A percentile compares a stretch with the other conserved stretches of the same genome.
phyloP scores from a whole-genome alignment of 305 asterid genomes.

The Petunia hybrid region DNA sequence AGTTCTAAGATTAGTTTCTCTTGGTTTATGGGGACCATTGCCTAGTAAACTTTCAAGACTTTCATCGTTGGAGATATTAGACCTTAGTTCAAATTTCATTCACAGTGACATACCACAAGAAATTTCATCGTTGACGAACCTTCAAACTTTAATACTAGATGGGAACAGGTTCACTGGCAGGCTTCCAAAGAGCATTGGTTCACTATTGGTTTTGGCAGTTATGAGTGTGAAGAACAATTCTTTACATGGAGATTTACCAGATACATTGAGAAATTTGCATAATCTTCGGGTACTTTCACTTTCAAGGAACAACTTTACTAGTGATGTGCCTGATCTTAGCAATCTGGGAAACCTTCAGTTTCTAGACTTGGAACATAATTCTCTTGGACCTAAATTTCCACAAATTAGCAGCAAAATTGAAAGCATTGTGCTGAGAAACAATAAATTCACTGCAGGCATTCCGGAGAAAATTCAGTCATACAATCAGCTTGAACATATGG shows the following conservation, averaged over 20 bases:
- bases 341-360: conserved; percentile 70
- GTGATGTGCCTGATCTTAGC: conserved; percentile 83
- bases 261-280: conserved; percentile 54
- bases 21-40: conserved; percentile 83
- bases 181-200: conserved; percentile 59
- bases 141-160: conserved; percentile 75
- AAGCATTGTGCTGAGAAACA: conserved; percentile 61
- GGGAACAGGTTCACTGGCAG: conserved; percentile 69
- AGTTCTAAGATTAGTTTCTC: conserved; percentile 80
- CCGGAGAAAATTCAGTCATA: conserved; percentile 65
- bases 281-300: conserved; percentile 69
- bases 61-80: conserved; percentile 77
- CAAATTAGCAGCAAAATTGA: conserved; percentile 53
- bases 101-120: conserved; percentile 56
- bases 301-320: conserved; percentile 71
- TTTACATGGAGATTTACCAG: conserved; percentile 64
- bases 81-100: conserved; percentile 77
- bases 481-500: conserved; percentile 62
- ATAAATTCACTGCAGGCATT: conserved; percentile 65
- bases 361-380: conserved; percentile 67
- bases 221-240: conserved; percentile 70
- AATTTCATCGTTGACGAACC: conserved; percentile 55
- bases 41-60: conserved; percentile 57
- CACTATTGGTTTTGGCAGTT: conserved; percentile 66
- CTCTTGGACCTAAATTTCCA: conserved; percentile 80